A percentile compares a stretch with the other conserved stretches of the same genome.
phyloP scores from a whole-genome alignment of 805 yeast species.

The Kluyveromyces siamensis region DNA sequence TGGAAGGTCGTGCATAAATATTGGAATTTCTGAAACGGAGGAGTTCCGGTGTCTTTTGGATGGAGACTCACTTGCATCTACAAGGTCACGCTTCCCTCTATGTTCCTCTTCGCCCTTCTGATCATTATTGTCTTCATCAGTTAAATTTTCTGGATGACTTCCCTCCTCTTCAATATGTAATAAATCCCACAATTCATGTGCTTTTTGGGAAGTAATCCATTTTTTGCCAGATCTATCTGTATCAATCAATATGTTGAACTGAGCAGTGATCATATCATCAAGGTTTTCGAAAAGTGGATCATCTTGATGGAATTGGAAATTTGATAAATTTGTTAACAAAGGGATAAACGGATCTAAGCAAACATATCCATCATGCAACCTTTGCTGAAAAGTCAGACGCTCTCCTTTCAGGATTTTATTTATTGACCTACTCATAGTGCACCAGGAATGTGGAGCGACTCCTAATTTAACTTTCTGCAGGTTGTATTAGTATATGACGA shows the following conservation, averaged over 20 bases:
- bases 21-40: background rate
- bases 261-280: constrained; percentile 15
- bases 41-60: constrained; percentile 16
- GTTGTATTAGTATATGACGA: background rate
- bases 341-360: constrained; percentile 2
- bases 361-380: constrained; percentile 2
- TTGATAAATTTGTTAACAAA: constrained; percentile 1
- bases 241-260: constrained; percentile 20
- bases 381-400: constrained; percentile 1
- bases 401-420: background rate
- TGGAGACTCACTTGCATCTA: constrained; percentile 19
- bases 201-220: constrained; percentile 25
- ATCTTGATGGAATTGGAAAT: constrained; percentile 1
- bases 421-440: background rate
- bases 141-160: constrained; percentile 6
- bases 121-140: constrained; percentile 1
- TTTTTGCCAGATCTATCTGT: constrained; percentile 19
- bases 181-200: constrained; percentile 13
- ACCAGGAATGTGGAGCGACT: background rate
- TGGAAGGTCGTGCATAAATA: constrained; percentile 5
- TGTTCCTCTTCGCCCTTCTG: constrained; percentile 2
- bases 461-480: background rate
- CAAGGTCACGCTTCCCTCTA: background rate
- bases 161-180: constrained; percentile 6
- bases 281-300: constrained; percentile 5